Evolutionary conservation across 2,329 filamentous ascomycete species (phyloP), one percentile per base, ranked within the genome.

Genomic region (Colletotrichum liaoningense): DNA sequence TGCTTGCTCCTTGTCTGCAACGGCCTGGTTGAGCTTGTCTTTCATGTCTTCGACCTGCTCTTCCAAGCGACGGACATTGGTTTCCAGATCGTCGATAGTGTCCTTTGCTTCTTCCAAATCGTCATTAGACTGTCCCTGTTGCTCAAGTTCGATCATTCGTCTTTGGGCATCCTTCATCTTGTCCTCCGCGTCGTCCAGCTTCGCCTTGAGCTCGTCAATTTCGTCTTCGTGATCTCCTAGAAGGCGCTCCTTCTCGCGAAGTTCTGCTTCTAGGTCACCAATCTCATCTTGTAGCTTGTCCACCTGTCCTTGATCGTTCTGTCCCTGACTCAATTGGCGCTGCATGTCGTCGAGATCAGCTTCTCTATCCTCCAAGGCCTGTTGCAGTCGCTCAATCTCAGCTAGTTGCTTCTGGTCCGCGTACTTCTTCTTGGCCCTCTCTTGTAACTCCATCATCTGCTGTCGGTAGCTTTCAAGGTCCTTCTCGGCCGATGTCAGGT

Each of bases 391-490:
- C 42, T 92, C 88, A 52, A 91, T 80, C 78, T 92, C 91, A 28
- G 84, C 85, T 63, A 90, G 91, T 76, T 94, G 88, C 72, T 87
- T 90, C 76, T 95, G 91, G 78, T 95, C 92, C 12, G 89, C 90
- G 75, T 95, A 92, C 78, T 93, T 93, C 78, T 90, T 90, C 82
- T 94, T 95, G 67, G 94, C 89, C 78, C 93, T 94, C 73, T 97
- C 93, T 75, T 95, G 93, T 73, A 97, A 90, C 75, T 97, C 94
- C 69, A 92, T 85, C 76, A 98, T 91, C 80, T 98, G 94, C 77
- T 93, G 88, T 67, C 93, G 91, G 81, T 97, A 98, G 72, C 89
- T 88, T 79, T 98, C 95, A 3, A 98, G 88, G 74, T 98, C 95
- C 76, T 92, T 92, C 84, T 98, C 95, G 4, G 96, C 95, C 26